Evolutionary conservation across 306 rosid species (phyloP), one percentile per base, ranked within the genome.

Genomic region (Pyrus bretschneideri): DNA sequence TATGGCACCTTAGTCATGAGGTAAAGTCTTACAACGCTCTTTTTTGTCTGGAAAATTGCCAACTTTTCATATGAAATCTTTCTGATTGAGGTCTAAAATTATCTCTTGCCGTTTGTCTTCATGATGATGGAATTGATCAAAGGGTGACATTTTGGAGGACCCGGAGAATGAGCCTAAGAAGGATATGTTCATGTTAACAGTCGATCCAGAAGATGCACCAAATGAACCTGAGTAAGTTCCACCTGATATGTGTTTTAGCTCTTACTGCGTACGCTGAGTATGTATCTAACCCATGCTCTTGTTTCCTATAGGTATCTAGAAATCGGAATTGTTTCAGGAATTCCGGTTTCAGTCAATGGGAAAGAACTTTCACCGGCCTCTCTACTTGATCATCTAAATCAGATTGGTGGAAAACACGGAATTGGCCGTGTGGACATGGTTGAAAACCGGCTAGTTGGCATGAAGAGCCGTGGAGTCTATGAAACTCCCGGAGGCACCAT

Each of bases 1-100:
- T 95, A 15, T 95, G 97, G 99, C 99, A 95, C 83, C 97, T 95
- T 59, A 95, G 99, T 80, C 99, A 95, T 18, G 97, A 95, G 99
- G 99, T 94, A 31, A 7, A 85, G 19, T 21, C 68, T 73, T 40
- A 30, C 63, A 27, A 46, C 45, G 42, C 35, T 45, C 2, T 45
- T 21, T 27, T 25, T 30, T 49, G 0, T n/a, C 29, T 31, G 11
- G 69, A 6, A 15, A 64, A 64, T 3, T 61, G 5, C 35, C 1
- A 27, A 23, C 6, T 3, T 64, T 64, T 19, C 44, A 31, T 64
- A 64, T 64, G 11, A 18, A 33, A 64, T 18, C 23, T 64, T 25
- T 22, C 23, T 17, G 19, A 38, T 59, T 59, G 17, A 4, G 51
- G 22, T 52, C 33, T 71, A 22, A 21, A 54, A 27, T 21, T 38